A percentile compares a stretch with the other conserved stretches of the same genome.
These are phyloP conservation scores for Corymbia maculata DNA, from an alignment of 345 rosid species.

Conservation along the genomic window DNA sequence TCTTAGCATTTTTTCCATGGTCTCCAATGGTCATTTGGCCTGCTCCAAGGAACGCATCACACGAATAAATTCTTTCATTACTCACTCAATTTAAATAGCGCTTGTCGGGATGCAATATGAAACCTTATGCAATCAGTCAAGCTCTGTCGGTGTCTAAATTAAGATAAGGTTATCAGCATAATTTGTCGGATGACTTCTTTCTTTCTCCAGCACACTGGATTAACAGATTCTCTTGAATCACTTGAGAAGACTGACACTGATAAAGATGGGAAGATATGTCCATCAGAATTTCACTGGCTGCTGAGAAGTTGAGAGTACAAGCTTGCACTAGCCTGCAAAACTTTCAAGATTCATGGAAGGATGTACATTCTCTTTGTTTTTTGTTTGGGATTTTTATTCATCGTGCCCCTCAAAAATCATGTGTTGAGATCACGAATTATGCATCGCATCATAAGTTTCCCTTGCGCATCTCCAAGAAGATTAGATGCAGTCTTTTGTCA, in stretches of 20 bases:
- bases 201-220: slow-evolving; percentile 15
- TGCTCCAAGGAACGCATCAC: not conserved
- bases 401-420: fast-evolving
- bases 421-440: not conserved
- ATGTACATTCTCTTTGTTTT: not conserved
- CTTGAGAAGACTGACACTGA: slow-evolving; percentile 40
- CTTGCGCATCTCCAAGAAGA: fast-evolving
- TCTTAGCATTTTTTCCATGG: not conserved
- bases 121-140: not conserved
- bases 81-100: not conserved
- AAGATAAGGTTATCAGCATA: not conserved
- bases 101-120: not conserved
- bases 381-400: not conserved
- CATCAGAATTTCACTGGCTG: slow-evolving; percentile 27
- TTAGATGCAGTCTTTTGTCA: not conserved
- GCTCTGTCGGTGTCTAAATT: not conserved
- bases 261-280: slow-evolving; percentile 32
- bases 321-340: slow-evolving; percentile 7
- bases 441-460: not conserved
- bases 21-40: not conserved
- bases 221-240: slow-evolving; percentile 32
- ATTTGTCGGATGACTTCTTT: not conserved
- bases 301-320: slow-evolving; percentile 30
- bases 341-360: not conserved
- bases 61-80: not conserved